Base-by-base conservation (phyloP, 805 yeast species). In the Osmozyma mogii region DNA sequence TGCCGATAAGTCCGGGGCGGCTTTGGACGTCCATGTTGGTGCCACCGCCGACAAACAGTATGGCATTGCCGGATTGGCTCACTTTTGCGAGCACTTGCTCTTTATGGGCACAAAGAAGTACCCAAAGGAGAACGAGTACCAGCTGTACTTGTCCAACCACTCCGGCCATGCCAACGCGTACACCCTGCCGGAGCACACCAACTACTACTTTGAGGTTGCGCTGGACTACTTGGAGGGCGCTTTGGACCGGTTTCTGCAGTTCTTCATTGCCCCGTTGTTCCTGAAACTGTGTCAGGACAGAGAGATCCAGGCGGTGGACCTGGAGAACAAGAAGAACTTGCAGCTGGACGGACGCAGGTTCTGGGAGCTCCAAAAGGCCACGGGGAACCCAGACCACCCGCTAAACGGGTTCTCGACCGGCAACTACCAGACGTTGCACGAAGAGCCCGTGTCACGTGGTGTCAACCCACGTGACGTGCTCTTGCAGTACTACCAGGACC, bases 271-370 rank as follows among this genome's bases (percentile, higher is more conserved):
- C 17, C 98, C 98, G 1, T 61, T 89, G 43, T 89, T 89, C 47
- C 62, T 67, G 39, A 61, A 43, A 41, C 65, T 75, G 38, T 79
- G 96, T 49, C 84, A 85, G 49, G 95, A 87, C 49, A 70, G 96
- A 32, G 98, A 89, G 56, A 82, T 89, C 45, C 74, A 77, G 39
- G 97, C 97, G 2, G 97, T 89, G 7, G 96, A 89, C 55, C 82
- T 95, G 22, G 98, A 89, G 58, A 85, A 89, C 61, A 89, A 87
- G 53, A 89, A 92, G 60, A 89, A 89, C 52, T 62, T 92, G 30
- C 97, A 89, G 54, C 81, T 70, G 50, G 98, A 89, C 54, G 50
- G 59, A 25, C 87, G 97, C 96, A 73, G 97, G 47, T 58, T 84
- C 28, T 78, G 79, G 47, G 97, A 89, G 58, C 64, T 89, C 30